phyloP scores from a whole-genome alignment of 257 asterid species.

The Cruciata laevipes region DNA sequence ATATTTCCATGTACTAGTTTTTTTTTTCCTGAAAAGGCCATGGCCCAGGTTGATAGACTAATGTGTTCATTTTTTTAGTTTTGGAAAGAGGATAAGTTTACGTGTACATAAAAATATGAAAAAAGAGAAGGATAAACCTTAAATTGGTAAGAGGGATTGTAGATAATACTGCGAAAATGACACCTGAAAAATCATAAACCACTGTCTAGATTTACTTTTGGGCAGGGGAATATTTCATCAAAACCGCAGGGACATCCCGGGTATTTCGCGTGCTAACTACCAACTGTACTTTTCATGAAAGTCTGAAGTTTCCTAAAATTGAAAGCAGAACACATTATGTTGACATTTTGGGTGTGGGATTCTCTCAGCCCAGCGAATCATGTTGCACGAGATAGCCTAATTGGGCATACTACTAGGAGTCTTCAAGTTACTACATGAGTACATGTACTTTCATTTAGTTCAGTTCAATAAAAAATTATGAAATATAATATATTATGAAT shows the following conservation, averaged over 20 bases:
- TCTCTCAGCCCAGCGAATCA: conserved; percentile 9
- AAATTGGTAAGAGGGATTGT: background rate
- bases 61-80: no score
- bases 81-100: background rate
- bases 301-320: conserved; percentile 5
- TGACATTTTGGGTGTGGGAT: conserved; percentile 8
- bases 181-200: background rate
- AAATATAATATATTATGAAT: no score
- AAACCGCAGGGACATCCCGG: background rate
- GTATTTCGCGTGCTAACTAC: background rate
- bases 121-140: background rate
- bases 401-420: no score
- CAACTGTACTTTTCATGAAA: background rate
- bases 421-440: no score
- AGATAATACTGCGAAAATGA: conserved; percentile 6
- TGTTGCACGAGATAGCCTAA: background rate
- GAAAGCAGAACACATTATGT: background rate
- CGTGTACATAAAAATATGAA: background rate
- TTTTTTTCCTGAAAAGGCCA: no score
- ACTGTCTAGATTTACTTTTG: background rate
- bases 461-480: no score
- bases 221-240: background rate
- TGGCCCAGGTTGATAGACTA: no score
- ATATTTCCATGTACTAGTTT: no score
- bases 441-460: no score